phyloP scores from a whole-genome alignment of 208 protist species.

The Lotmaria passim region DNA sequence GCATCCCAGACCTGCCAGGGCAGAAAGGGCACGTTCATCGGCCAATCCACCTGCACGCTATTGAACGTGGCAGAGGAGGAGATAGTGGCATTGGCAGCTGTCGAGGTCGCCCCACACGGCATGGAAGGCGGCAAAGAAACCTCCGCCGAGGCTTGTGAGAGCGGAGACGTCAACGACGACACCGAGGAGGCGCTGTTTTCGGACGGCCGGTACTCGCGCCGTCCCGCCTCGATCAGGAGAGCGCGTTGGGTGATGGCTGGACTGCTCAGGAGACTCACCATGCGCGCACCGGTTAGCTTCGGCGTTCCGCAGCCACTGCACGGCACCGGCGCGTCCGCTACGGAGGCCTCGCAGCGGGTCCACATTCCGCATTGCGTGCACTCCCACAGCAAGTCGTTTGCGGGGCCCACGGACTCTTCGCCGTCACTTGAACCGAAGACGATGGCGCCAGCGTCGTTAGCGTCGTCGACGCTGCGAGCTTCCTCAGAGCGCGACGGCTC shows the following conservation, averaged over 20 bases:
- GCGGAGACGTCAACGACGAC: neutral
- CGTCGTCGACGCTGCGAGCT: neutral
- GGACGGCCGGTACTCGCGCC: neutral
- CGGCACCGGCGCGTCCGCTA: slow-evolving; percentile 30
- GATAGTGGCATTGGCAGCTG: neutral
- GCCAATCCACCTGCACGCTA: slow-evolving; percentile 66
- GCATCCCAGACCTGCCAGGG: slow-evolving; percentile 92
- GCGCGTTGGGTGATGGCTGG: slow-evolving; percentile 24
- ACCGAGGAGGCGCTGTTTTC: neutral
- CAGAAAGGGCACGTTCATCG: slow-evolving; percentile 85
- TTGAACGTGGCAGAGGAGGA: slow-evolving; percentile 25
- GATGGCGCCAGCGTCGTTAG: neutral
- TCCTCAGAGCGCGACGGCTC: neutral
- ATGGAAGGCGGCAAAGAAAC: too few species aligned
- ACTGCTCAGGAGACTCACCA: slow-evolving; percentile 36
- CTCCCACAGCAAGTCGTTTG: slow-evolving; percentile 76
- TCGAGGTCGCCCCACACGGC: too few species aligned
- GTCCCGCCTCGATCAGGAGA: slow-evolving; percentile 19
- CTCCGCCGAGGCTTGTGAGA: neutral
- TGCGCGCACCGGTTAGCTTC: slow-evolving; percentile 48
- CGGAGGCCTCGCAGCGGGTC: slow-evolving; percentile 41
- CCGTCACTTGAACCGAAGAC: too few species aligned
- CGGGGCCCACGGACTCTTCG: too few species aligned
- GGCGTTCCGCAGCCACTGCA: slow-evolving; percentile 62
- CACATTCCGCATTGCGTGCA: slow-evolving; percentile 87